Base-by-base conservation (phyloP, 768 basidiomycete genomes). In the Boletus coccyginus region DNA sequence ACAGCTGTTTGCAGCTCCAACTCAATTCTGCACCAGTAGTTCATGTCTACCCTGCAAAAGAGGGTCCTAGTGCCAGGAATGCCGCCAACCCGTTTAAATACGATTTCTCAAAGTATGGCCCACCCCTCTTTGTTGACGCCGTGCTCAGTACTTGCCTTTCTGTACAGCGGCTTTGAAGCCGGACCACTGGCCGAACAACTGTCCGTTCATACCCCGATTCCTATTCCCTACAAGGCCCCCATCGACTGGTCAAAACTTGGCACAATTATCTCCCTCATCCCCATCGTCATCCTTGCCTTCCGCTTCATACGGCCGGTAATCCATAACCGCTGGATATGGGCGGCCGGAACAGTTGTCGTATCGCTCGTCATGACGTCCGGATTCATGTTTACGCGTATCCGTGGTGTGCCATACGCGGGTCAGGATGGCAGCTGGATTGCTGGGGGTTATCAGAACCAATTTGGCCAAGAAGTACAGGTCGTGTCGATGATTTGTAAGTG, bases 301-400 rank as follows among this genome's bases (percentile, higher is more conserved):
- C 82, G 83, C 50, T 86, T 83, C 75, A 74, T 90, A 55, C 70
- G 80, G 5, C 84, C 89, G 31, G 73, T 91, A 52, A 70, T 94
- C 31, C 72, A 79, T 59, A 89, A 78, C 62, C 86, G 87, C 59
- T 92, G 90, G 90, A 74, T 81, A 3, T 94, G 92, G 91, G 90
- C 88, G 7, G 70, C 69, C n/a, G 78, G 78, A 40, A 81, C 86
- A 31, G 53, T 87, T 40, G 68, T 83, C 29, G 81, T 85, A 10
- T 87, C 92, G 19, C 73, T 88, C 32, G 74, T 92, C 63, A 96
- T 98, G 87, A 95, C 86, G 21, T 86, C 88, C 10, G 97, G 97
- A 9, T 90, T 85, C 77, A 99, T 99, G 97, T 99, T 96, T 75
- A 90, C 90, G 56, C 89, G 88, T 60, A 99, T 99, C 63, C 87